Conservation (phyloP, 768 basidiomycete species). For the Favolaschia claudopus region DNA sequence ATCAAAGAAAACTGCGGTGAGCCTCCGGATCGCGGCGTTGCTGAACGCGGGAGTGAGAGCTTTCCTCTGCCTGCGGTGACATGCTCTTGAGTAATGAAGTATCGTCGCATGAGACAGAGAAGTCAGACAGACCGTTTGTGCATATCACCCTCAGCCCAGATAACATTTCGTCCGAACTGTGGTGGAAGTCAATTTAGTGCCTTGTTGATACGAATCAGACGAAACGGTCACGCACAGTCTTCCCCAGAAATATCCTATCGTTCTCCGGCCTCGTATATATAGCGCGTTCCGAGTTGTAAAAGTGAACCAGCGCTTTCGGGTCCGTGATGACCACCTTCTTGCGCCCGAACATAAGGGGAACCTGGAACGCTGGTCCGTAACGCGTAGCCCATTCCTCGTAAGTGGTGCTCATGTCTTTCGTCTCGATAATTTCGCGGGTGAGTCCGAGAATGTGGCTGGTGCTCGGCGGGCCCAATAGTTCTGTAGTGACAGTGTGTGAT, state of each 20-base stretch:
- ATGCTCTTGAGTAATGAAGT: background rate
- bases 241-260: background rate
- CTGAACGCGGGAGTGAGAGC: constrained; percentile 50
- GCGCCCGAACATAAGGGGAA: constrained; percentile 15
- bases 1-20: constrained; percentile 49
- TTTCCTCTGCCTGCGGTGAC: constrained; percentile 44
- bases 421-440: background rate
- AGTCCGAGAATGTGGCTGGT: constrained; percentile 22
- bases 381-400: constrained; percentile 25
- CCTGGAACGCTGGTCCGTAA: constrained; percentile 21
- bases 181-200: background rate
- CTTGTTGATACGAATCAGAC: too few species aligned
- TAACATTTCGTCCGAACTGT: constrained; percentile 23
- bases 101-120: background rate
- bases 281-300: constrained; percentile 23
- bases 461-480: constrained; percentile 18
- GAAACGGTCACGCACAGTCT: background rate
- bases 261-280: constrained; percentile 24
- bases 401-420: background rate
- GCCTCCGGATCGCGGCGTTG: constrained; percentile 45
- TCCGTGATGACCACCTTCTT: constrained; percentile 26
- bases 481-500: background rate
- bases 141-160: constrained; percentile 30
- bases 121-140: constrained; percentile 30
- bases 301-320: constrained; percentile 34